Evolutionary conservation across 2,329 filamentous ascomycete species (phyloP).

Genomic region (Diplocarpon mali): DNA sequence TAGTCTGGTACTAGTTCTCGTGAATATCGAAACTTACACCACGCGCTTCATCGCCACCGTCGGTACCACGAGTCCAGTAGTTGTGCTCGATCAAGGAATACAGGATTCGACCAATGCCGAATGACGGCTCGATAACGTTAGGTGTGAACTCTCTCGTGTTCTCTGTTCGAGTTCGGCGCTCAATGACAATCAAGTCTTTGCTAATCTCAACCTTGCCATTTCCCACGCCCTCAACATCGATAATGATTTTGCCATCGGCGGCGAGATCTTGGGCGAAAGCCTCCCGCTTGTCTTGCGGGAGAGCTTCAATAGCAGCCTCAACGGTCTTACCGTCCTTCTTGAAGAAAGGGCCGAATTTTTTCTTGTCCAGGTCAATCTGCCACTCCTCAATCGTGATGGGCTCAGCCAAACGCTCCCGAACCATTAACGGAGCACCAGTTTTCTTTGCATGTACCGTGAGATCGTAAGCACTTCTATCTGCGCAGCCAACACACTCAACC

Average conservation of each 20-base stretch:
- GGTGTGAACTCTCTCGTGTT: conserved; percentile 85
- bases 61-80: conserved; percentile 71
- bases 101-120: conserved; percentile 89
- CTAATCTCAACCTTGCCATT: conserved; percentile 68
- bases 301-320: conserved; percentile 60
- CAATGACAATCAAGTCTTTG: conserved; percentile 71
- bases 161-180: conserved; percentile 72
- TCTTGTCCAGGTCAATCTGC: conserved; percentile 80
- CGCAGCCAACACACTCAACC: conserved; percentile 97
- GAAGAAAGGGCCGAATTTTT: conserved; percentile 90
- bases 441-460: conserved; percentile 85
- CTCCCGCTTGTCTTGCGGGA: conserved; percentile 69
- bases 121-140: conserved; percentile 95
- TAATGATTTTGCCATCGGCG: conserved; percentile 60
- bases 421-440: conserved; percentile 76
- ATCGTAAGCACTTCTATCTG: conserved; percentile 91
- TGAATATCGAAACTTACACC: conserved; percentile 50
- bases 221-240: conserved; percentile 58
- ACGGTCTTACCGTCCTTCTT: conserved; percentile 89
- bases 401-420: conserved; percentile 69
- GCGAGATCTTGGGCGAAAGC: conserved; percentile 64
- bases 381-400: conserved; percentile 78
- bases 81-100: conserved; percentile 90
- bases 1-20: not conserved
- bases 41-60: conserved; percentile 70